Conservation (phyloP, 2,329 filamentous ascomycete genomes). For the Calonectria hawksworthii region DNA sequence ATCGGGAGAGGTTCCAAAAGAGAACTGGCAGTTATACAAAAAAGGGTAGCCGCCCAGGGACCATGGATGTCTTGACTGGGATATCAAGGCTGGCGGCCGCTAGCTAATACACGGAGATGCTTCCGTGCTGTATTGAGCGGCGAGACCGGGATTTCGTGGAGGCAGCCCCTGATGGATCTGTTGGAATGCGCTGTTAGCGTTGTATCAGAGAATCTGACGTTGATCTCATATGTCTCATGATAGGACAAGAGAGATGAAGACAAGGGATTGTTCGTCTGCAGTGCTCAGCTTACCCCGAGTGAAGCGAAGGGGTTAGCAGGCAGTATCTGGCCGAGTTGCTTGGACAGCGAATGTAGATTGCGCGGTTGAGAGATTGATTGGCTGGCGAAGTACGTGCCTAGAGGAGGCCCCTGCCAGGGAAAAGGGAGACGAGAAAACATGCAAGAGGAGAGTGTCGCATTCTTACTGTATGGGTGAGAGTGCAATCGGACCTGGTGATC, state of each 20-base stretch:
- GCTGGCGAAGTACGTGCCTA: slow-evolving; percentile 2
- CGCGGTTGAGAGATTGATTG: slow-evolving; percentile 12
- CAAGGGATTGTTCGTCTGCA: background rate
- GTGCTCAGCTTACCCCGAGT: background rate
- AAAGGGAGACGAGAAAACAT: slow-evolving; percentile 5
- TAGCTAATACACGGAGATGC: slow-evolving; percentile 31
- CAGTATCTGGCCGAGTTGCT: background rate
- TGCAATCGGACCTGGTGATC: background rate
- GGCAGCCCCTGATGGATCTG: slow-evolving; percentile 27
- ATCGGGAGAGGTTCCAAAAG: slow-evolving; percentile 39
- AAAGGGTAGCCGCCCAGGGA: slow-evolving; percentile 34
- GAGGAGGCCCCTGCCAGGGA: slow-evolving; percentile 15
- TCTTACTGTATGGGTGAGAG: slow-evolving; percentile 1
- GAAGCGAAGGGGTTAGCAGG: background rate
- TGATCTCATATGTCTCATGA: slow-evolving; percentile 36
- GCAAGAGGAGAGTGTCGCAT: background rate
- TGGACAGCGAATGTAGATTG: slow-evolving; percentile 7
- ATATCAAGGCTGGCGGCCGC: slow-evolving; percentile 8
- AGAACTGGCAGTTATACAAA: slow-evolving; percentile 31
- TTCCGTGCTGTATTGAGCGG: slow-evolving; percentile 17
- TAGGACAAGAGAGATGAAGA: slow-evolving; percentile 6
- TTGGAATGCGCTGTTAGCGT: slow-evolving; percentile 34
- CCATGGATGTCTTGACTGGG: slow-evolving; percentile 20
- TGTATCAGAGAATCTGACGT: slow-evolving; percentile 43
- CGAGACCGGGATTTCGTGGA: slow-evolving; percentile 26